Evolutionary conservation across 1,284 basidiomycete genomes (phyloP).

Genomic region (Somion occarium): DNA sequence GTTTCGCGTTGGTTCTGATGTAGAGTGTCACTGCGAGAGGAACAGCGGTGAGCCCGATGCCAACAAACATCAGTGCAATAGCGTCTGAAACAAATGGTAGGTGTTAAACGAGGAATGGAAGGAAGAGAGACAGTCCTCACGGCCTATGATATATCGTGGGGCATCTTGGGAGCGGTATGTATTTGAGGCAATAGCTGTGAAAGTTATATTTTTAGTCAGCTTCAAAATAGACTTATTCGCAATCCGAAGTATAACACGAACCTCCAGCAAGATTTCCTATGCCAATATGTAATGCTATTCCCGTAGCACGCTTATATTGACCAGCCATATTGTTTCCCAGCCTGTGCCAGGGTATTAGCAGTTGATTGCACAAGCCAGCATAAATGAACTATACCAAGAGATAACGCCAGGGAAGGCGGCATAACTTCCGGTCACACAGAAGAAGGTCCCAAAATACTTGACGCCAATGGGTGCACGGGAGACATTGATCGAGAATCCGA

Average conservation of each 20-base stretch:
- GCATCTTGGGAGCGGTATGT: slow-evolving; percentile 55
- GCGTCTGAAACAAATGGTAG: slow-evolving; percentile 8
- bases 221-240: too few relatives aligned
- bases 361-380: not conserved
- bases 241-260: too few relatives aligned
- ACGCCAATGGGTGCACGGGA: slow-evolving; percentile 40
- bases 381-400: slow-evolving; percentile 46
- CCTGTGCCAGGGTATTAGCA: slow-evolving; percentile 25
- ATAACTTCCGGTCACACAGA: slow-evolving; percentile 57
- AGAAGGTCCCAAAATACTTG: slow-evolving; percentile 69
- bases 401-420: slow-evolving; percentile 58
- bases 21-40: slow-evolving; percentile 10
- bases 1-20: slow-evolving; percentile 12
- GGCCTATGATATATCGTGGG: slow-evolving; percentile 57
- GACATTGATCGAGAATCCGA: slow-evolving; percentile 67
- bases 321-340: slow-evolving; percentile 57
- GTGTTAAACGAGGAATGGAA: not conserved
- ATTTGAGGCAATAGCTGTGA: slow-evolving; percentile 48
- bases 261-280: slow-evolving; percentile 49
- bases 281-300: slow-evolving; percentile 59
- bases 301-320: slow-evolving; percentile 62
- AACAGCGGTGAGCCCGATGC: slow-evolving; percentile 12
- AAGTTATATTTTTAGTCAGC: too few relatives aligned
- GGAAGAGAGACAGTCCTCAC: slow-evolving; percentile 30
- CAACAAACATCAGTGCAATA: slow-evolving; percentile 15